Evolutionary conservation across 2,329 filamentous ascomycete species (phyloP).

Genomic region (Penicillium sp.): DNA sequence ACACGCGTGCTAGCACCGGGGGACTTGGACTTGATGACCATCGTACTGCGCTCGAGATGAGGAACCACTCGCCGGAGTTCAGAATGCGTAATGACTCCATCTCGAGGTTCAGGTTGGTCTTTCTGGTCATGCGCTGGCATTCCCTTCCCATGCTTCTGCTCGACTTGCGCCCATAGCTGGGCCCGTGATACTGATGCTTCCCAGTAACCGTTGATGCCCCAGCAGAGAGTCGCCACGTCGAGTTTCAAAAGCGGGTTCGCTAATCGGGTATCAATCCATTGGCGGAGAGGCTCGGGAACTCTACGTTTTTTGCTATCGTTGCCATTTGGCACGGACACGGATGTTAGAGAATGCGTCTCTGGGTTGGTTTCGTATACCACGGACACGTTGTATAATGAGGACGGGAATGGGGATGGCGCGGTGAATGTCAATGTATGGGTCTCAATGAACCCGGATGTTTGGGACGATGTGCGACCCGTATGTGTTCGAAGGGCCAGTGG

Average conservation of each 20-base stretch:
- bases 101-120: conserved; percentile 1
- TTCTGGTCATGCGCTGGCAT: conserved; percentile 11
- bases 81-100: conserved; percentile 18
- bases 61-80: conserved; percentile 30
- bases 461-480: conserved; percentile 24
- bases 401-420: conserved; percentile 35
- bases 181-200: conserved; percentile 38
- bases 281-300: conserved; percentile 29
- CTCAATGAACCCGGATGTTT: conserved; percentile 25
- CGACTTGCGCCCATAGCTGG: conserved; percentile 35
- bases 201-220: conserved; percentile 43
- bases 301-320: conserved; percentile 17
- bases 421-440: conserved; percentile 36
- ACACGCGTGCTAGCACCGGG: conserved; percentile 16
- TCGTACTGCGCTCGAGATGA: conserved; percentile 36
- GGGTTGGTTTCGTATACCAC: conserved; percentile 36
- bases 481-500: conserved; percentile 54
- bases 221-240: conserved; percentile 41
- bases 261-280: conserved; percentile 36
- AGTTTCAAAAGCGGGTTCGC: conserved; percentile 33
- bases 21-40: conserved; percentile 27
- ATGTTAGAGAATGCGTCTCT: conserved; percentile 33
- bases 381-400: conserved; percentile 30
- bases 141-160: conserved; percentile 21
- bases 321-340: conserved; percentile 26